phyloP scores from a whole-genome alignment of 495 filamentous ascomycete genomes.

The Lichenothelia convexa region DNA sequence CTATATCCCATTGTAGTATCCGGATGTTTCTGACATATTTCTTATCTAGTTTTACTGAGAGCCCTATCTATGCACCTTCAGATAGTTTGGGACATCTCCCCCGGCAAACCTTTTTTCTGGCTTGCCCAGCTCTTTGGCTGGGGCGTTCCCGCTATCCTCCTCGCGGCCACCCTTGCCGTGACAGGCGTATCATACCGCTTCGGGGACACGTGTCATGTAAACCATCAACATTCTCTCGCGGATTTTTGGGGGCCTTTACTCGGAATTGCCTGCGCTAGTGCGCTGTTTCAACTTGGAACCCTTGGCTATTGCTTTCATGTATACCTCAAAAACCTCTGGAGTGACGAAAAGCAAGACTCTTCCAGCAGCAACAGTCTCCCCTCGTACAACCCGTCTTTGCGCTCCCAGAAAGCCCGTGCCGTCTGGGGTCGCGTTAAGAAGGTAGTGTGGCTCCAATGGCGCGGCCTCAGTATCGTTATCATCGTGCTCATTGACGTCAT shows the following conservation, averaged over 20 bases:
- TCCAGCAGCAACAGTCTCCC: conserved; percentile 56
- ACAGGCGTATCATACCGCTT: conserved; percentile 93
- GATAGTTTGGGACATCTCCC: conserved; percentile 89
- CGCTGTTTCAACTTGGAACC: conserved; percentile 52
- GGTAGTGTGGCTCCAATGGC: conserved; percentile 87
- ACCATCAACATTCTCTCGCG: conserved; percentile 56
- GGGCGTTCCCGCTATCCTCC: conserved; percentile 57
- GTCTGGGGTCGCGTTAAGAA: conserved; percentile 71
- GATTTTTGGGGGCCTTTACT: conserved; percentile 88
- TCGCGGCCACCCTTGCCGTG: conserved; percentile 54
- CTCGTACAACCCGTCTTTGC: conserved; percentile 61
- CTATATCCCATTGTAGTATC: not conserved
- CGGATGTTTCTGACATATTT: conserved; percentile 5
- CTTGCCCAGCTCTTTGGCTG: conserved; percentile 62
- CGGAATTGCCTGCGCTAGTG: conserved; percentile 54
- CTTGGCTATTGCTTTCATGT: conserved; percentile 91
- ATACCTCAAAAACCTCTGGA: conserved; percentile 60
- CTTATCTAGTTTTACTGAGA: conserved; percentile 51
- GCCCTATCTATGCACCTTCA: conserved; percentile 87
- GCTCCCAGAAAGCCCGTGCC: conserved; percentile 68
- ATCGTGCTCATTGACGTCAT: conserved; percentile 80
- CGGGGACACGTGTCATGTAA: conserved; percentile 81
- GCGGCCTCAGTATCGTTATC: conserved; percentile 68
- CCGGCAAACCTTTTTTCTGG: conserved; percentile 83
- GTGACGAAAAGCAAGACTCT: conserved; percentile 42